Evolutionary conservation across 257 asterid genomes (phyloP).

Genomic region (Solanum arcanum): DNA sequence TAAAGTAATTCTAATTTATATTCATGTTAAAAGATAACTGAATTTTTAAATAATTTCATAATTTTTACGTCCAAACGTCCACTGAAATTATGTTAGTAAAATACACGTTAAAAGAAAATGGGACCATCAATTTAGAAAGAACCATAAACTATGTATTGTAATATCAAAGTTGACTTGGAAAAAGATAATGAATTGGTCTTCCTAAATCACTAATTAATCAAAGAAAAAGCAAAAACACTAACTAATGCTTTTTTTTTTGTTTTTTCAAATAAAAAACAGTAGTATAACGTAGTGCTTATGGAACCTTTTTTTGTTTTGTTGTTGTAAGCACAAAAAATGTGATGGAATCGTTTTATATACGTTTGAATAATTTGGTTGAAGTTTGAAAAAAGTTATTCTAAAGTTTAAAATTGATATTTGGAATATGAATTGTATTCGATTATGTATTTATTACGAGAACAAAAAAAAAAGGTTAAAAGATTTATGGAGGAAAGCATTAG

Average conservation of each 20-base stretch:
- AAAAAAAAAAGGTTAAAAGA: neutral
- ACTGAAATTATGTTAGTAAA: neutral
- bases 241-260: neutral
- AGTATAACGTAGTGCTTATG: neutral
- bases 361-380: neutral
- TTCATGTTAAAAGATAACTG: neutral
- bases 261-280: neutral
- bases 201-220: neutral
- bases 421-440: neutral
- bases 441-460: neutral
- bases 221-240: constrained; percentile 1
- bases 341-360: neutral
- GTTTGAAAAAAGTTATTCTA: neutral
- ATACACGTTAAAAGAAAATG: neutral
- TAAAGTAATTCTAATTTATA: neutral
- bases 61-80: neutral
- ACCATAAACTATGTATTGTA: neutral
- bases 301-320: neutral
- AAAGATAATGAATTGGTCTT: neutral
- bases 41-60: neutral
- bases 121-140: neutral
- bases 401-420: neutral
- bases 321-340: neutral
- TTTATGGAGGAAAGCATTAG: neutral
- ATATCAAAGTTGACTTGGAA: neutral